Evolutionary conservation across 176 grass and related monocot species (phyloP), one percentile per base, ranked within the genome.

Genomic region (Oryza longistaminata): DNA sequence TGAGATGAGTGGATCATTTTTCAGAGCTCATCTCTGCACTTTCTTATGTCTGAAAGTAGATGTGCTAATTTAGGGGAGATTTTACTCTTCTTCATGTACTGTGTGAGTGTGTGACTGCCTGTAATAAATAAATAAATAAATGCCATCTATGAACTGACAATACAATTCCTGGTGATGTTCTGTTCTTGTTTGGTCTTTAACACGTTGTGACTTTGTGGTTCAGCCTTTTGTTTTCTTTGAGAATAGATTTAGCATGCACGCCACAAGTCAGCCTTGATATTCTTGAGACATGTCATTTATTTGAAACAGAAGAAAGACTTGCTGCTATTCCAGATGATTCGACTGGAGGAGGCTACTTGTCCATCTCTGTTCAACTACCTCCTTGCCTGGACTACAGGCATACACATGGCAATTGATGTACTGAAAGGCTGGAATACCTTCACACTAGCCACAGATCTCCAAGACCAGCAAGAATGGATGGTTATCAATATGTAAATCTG

Each of bases 61-160:
- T 26, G 5, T 71, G 25, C 65, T 72, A 71, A 85, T 82, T 82
- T 76, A 81, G 73, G 12, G 27, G 70, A 14, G 70, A 85, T 75
- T 35, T 49, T 35, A 39, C 46, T 27, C 35, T 14, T 55, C 21
- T 17, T 62, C 58, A 62, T 71, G 49, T 72, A 65, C 58, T 55
- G 62, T 31, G 29, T 2, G 29, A 31, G 29, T 31, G 29, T 31
- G 29, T 15, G 2, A 65, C 58, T 11, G 48, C 15, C 24, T n/a
- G 16, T 55, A 43, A 43, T 43, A 37, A 37, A 37, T 37, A 37
- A 40, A 72, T 45, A 73, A 83, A 75, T 75, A 75, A 75, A 81
- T 75, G 4, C n/a, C 50, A 11, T 11, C 43, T 35, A 3, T 27
- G 14, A 58, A 21, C 53, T 21, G 53, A 58, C 53, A 58, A 58